Evolutionary conservation across 2,329 filamentous ascomycete species (phyloP).

Genomic region (Fusarium brachygibbosum): DNA sequence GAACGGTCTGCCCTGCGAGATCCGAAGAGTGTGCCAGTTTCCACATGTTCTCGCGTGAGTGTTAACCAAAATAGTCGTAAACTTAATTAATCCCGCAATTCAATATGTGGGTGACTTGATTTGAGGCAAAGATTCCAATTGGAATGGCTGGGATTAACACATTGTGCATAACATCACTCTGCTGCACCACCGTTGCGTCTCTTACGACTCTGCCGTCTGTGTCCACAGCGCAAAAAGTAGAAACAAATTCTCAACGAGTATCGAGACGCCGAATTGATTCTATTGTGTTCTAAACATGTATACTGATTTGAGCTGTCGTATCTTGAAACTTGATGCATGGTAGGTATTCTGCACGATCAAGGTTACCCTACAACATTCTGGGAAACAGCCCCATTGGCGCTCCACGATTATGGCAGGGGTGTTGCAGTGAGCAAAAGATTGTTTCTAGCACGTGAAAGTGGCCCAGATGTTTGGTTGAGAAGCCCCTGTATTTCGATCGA

Average conservation of each 20-base stretch:
- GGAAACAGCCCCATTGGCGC: slow-evolving; percentile 30
- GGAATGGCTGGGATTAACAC: slow-evolving; percentile 14
- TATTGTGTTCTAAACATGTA: neutral
- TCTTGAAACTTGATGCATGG: neutral
- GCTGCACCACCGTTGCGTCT: neutral
- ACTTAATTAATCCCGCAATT: slow-evolving; percentile 41
- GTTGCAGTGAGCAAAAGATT: neutral
- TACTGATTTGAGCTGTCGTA: slow-evolving; percentile 1
- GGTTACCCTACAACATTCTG: slow-evolving; percentile 21
- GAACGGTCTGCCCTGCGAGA: slow-evolving; percentile 32
- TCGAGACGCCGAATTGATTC: neutral
- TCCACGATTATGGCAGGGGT: neutral
- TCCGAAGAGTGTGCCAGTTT: slow-evolving; percentile 32
- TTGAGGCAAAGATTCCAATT: neutral
- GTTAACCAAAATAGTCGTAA: slow-evolving; percentile 20
- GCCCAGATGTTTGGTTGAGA: slow-evolving; percentile 46
- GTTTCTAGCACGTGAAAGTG: slow-evolving; percentile 46
- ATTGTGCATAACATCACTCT: slow-evolving; percentile 8
- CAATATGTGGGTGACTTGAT: slow-evolving; percentile 18
- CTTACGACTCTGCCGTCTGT: neutral
- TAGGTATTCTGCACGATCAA: neutral
- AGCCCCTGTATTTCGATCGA: slow-evolving; percentile 7
- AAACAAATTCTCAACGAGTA: neutral
- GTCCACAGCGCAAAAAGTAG: neutral
- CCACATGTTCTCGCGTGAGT: slow-evolving; percentile 22